Evolutionary conservation across 108 stramenopile genomes (phyloP).

Genomic region (Tribonema minus): DNA sequence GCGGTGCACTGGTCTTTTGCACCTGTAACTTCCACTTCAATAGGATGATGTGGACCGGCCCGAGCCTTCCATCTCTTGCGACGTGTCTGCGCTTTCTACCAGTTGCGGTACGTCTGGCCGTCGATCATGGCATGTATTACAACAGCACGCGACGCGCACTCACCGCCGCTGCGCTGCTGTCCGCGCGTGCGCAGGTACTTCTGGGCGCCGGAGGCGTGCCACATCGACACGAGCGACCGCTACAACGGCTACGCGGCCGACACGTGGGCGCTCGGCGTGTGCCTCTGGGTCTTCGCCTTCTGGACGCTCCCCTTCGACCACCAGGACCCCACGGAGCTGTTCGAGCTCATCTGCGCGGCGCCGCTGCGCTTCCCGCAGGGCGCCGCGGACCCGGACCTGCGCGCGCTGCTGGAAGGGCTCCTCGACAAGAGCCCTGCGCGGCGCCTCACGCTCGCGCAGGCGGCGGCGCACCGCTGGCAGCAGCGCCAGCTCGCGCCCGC

Average conservation of each 20-base stretch:
- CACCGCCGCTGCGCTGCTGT: too few species aligned
- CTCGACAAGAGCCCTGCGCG: not conserved
- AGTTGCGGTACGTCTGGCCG: too few species aligned
- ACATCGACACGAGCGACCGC: too few species aligned
- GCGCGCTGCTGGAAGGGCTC: not conserved
- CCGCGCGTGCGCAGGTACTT: too few species aligned
- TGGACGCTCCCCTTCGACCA: slow-evolving; percentile 26
- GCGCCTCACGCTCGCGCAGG: not conserved
- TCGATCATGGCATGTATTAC: too few species aligned
- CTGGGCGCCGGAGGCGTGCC: too few species aligned
- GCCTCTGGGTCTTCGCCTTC: slow-evolving; percentile 50
- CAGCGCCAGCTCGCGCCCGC: not conserved
- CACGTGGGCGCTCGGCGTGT: slow-evolving; percentile 49
- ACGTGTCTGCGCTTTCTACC: too few species aligned
- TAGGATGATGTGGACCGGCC: too few species aligned
- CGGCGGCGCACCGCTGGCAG: not conserved
- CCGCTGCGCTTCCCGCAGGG: slow-evolving; percentile 3
- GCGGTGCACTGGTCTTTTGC: too few species aligned
- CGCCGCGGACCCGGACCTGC: not conserved
- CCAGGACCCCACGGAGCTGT: slow-evolving; percentile 22
- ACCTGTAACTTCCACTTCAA: too few species aligned
- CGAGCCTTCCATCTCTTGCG: too few species aligned
- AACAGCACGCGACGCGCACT: too few species aligned
- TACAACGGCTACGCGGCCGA: slow-evolving; percentile 48
- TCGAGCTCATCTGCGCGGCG: slow-evolving; percentile 15